These are phyloP conservation scores for Mycosphaerella sp. DNA, from an alignment of 2,329 filamentous ascomycete genomes.

Conservation along the genomic window DNA sequence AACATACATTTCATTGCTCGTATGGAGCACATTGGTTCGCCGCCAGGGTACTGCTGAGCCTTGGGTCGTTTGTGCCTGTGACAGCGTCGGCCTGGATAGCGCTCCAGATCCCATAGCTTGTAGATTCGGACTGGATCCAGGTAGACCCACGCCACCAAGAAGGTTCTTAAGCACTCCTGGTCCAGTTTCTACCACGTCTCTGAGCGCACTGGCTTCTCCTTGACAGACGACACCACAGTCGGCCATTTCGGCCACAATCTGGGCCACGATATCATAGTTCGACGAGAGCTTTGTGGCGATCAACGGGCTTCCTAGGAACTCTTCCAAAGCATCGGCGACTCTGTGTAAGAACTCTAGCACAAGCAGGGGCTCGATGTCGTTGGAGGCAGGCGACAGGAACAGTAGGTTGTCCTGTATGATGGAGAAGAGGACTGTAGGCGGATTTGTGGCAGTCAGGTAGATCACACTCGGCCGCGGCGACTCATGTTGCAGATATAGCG, in stretches of 20 bases:
- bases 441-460: constrained; percentile 74
- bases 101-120: constrained; percentile 18
- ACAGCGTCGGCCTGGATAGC: constrained; percentile 15
- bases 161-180: constrained; percentile 86
- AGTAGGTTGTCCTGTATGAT: constrained; percentile 81
- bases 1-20: constrained; percentile 94
- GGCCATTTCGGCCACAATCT: constrained; percentile 92
- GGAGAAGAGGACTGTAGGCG: constrained; percentile 83
- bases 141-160: constrained; percentile 77
- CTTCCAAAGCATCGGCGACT: constrained; percentile 84
- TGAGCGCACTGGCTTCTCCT: constrained; percentile 86
- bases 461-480: constrained; percentile 77
- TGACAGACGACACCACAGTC: constrained; percentile 84
- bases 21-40: constrained; percentile 85
- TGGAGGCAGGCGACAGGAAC: constrained; percentile 76
- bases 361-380: constrained; percentile 81
- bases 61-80: constrained; percentile 25
- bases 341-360: constrained; percentile 93
- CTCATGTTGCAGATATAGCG: constrained; percentile 79
- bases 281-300: constrained; percentile 79
- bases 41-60: constrained; percentile 72
- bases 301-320: constrained; percentile 84
- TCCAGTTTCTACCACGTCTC: constrained; percentile 78
- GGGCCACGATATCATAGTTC: constrained; percentile 89
- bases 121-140: constrained; percentile 44